phyloP scores from a whole-genome alignment of 1,284 basidiomycete genomes.

The Trichosporon coremiiforme region DNA sequence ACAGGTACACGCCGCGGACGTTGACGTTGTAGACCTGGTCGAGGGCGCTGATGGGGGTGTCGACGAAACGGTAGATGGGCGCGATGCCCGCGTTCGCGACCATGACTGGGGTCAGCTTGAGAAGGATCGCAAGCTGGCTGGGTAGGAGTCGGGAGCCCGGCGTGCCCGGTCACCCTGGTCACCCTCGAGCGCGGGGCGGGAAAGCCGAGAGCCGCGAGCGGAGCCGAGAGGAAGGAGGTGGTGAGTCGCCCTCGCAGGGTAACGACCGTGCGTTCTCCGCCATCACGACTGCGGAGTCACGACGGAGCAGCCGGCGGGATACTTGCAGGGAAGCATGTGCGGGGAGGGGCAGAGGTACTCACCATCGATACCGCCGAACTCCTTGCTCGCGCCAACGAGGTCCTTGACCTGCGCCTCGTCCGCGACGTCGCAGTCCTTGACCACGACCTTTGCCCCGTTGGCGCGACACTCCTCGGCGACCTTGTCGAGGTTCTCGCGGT shows the following conservation, averaged over 20 bases:
- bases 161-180: too few species aligned
- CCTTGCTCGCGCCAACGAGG: constrained; percentile 45
- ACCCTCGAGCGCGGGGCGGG: too few species aligned
- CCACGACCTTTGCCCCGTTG: constrained; percentile 41
- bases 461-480: constrained; percentile 35
- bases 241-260: not conserved
- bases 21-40: constrained; percentile 53
- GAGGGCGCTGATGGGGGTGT: constrained; percentile 48
- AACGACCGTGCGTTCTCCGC: not conserved
- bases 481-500: constrained; percentile 36
- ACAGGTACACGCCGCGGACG: constrained; percentile 52
- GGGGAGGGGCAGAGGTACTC: constrained; percentile 6
- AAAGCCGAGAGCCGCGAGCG: too few species aligned
- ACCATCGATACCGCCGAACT: constrained; percentile 51
- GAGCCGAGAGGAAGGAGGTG: too few species aligned
- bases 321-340: too few species aligned
- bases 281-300: too few species aligned
- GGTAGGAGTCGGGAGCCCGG: too few species aligned
- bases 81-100: constrained; percentile 59
- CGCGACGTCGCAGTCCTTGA: constrained; percentile 50
- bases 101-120: constrained; percentile 36
- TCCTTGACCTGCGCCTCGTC: constrained; percentile 44
- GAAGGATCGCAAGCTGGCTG: not conserved
- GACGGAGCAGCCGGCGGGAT: too few species aligned
- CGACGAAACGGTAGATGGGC: constrained; percentile 49